Evolutionary conservation across 108 stramenopile species (phyloP), one percentile per base, ranked within the genome.

Genomic region (Nannochloropsis salina): DNA sequence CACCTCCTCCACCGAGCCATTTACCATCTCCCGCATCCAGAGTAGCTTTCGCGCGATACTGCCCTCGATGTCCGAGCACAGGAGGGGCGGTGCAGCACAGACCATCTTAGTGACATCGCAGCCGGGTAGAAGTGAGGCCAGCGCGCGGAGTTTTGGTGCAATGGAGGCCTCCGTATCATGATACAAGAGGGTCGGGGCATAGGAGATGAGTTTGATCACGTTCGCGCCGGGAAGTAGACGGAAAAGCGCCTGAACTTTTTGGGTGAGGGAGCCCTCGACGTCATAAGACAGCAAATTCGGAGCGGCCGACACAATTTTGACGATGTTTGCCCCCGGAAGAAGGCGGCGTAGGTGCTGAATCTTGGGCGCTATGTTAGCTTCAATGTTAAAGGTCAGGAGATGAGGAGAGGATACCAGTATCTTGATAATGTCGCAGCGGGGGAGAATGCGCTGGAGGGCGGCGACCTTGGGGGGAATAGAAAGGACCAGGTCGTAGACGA

Each of bases 351-450:
- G 61, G 3, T 74, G 61, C 61, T 74, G 61, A n/a, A 74, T 8
- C 61, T 74, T 74, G 61, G 61, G 61, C 20, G 61, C 61, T 4
- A 74, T 74, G 61, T 74, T 74, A n/a, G 0, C 15, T 6, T 74
- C 61, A n/a, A 74, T 74, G 61, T 74, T 74, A n/a, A 74, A 74
- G 61, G 61, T 74, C 20, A 74, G 61, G 61, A 74, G 61, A 74
- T 74, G 61, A n/a, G 61, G 61, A 2, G 61, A 74, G 61, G 61
- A 74, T 15, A 74, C 61, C 2, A 74, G 15, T 15, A 74, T n/a
- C 61, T 74, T 74, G 61, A 74, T n/a, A 74, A 74, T 8, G 6
- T 74, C 61, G 61, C 61, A 74, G 61, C 61, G 20, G 61, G 61
- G 61, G n/a, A 74, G 61, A n/a, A 74, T 15, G 61, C 61, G 61